Conservation (phyloP, 306 rosid species). For the Trichosanthes cucumerina region DNA sequence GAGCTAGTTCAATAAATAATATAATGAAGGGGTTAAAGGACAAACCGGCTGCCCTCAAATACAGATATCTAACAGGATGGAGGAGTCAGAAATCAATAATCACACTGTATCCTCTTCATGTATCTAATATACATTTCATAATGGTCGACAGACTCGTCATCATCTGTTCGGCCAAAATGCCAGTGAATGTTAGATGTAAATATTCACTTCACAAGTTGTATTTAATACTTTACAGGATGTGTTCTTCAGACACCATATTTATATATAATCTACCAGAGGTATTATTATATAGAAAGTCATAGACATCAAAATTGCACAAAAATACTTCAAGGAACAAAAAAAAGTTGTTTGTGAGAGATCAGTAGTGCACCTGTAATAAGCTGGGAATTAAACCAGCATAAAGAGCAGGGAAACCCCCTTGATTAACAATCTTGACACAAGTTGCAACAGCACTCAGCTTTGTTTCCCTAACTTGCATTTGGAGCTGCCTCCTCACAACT, state of each 20-base stretch:
- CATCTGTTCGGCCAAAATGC: neutral
- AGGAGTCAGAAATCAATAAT: neutral
- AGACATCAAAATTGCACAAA: neutral
- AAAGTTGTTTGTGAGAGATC: neutral
- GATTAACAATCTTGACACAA: constrained; percentile 61
- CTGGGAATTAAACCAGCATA: constrained; percentile 91
- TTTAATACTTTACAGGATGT: neutral
- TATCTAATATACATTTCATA: neutral
- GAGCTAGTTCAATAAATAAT: neutral
- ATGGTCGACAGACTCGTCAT: neutral
- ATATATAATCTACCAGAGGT: neutral
- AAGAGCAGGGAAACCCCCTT: constrained; percentile 81
- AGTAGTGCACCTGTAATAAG: constrained; percentile 51
- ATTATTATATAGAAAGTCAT: neutral
- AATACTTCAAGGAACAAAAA: neutral
- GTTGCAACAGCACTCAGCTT: constrained; percentile 68
- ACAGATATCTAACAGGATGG: neutral
- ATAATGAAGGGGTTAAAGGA: neutral
- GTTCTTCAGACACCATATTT: neutral
- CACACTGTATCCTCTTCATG: neutral
- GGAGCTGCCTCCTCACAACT: constrained; percentile 90
- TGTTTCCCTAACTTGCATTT: constrained; percentile 72
- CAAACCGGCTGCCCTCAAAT: neutral
- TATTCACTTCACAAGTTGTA: neutral
- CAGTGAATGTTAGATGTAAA: neutral